These are phyloP conservation scores for Calycina herbarum DNA, from an alignment of 2,329 filamentous ascomycete species.

Conservation along the genomic window DNA sequence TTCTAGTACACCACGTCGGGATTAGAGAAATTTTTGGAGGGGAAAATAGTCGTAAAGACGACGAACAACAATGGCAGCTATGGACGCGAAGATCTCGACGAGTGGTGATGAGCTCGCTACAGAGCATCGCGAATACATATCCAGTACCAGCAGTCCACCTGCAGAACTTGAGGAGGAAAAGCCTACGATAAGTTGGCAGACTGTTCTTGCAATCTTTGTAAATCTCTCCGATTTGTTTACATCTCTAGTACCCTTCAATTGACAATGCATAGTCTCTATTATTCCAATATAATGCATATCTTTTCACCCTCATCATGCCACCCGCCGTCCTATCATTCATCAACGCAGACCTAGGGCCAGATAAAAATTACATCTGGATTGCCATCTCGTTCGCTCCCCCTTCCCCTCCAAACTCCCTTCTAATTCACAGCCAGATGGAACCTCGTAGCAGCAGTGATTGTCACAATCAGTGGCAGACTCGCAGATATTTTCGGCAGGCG, in stretches of 20 bases:
- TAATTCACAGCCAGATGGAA: constrained; percentile 24
- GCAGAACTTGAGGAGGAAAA: not conserved
- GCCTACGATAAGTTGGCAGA: not conserved
- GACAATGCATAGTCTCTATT: not conserved
- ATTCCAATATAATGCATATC: constrained; percentile 13
- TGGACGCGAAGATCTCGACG: not conserved
- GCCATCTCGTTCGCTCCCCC: constrained; percentile 24
- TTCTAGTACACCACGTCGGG: too few relatives aligned
- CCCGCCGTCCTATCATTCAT: constrained; percentile 13
- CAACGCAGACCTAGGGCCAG: constrained; percentile 17
- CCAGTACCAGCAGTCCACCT: not conserved
- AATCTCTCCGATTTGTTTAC: not conserved
- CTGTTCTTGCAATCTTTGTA: constrained; percentile 5
- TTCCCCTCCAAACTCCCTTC: not conserved
- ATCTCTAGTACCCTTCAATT: not conserved
- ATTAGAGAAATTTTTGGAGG: not conserved
- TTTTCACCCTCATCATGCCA: constrained; percentile 18
- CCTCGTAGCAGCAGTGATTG: constrained; percentile 39
- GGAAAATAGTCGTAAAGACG: not conserved
- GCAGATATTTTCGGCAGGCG: constrained; percentile 44
- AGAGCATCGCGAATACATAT: not conserved
- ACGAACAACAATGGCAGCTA: not conserved
- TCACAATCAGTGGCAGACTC: constrained; percentile 40
- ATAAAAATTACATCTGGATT: constrained; percentile 34
- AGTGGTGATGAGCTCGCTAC: not conserved